A percentile compares a stretch with the other conserved stretches of the same genome.
These are phyloP conservation scores for Coniochaeta sp. DNA, from an alignment of 2,329 filamentous ascomycete species.

Conservation along the genomic window DNA sequence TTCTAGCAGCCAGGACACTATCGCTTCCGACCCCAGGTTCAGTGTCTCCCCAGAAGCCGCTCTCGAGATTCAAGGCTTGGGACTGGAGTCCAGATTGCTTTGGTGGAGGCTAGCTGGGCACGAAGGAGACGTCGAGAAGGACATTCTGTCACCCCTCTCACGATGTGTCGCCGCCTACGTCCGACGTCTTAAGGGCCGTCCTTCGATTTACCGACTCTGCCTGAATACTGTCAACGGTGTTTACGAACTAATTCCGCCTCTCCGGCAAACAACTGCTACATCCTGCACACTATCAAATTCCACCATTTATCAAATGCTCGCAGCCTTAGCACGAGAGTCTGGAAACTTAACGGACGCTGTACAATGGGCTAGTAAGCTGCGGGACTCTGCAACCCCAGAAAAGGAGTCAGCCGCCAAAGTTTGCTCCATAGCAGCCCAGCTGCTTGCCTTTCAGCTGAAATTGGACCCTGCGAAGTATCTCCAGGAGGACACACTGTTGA, in stretches of 20 bases:
- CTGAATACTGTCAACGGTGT: slow-evolving; percentile 26
- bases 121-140: slow-evolving; percentile 51
- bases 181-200: slow-evolving; percentile 34
- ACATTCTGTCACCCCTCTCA: slow-evolving; percentile 57
- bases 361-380: slow-evolving; percentile 45
- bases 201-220: slow-evolving; percentile 31
- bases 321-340: slow-evolving; percentile 32
- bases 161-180: slow-evolving; percentile 56
- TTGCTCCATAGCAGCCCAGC: slow-evolving; percentile 46
- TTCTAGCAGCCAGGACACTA: slow-evolving; percentile 53
- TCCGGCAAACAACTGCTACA: slow-evolving; percentile 17
- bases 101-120: slow-evolving; percentile 62
- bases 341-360: slow-evolving; percentile 44
- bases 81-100: slow-evolving; percentile 51
- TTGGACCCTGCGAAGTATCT: slow-evolving; percentile 24
- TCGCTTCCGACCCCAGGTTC: slow-evolving; percentile 44
- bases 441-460: slow-evolving; percentile 48
- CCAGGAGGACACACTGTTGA: slow-evolving; percentile 33
- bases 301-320: slow-evolving; percentile 45
- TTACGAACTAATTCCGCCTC: slow-evolving; percentile 27
- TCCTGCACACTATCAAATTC: slow-evolving; percentile 36
- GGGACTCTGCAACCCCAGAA: slow-evolving; percentile 24
- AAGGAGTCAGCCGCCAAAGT: slow-evolving; percentile 39
- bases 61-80: slow-evolving; percentile 57
- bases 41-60: slow-evolving; percentile 49